Evolutionary conservation across 228 moss, liverwort and hornwort species (phyloP), one percentile per base, ranked within the genome.

Genomic region (Sphagnum magellanicum): DNA sequence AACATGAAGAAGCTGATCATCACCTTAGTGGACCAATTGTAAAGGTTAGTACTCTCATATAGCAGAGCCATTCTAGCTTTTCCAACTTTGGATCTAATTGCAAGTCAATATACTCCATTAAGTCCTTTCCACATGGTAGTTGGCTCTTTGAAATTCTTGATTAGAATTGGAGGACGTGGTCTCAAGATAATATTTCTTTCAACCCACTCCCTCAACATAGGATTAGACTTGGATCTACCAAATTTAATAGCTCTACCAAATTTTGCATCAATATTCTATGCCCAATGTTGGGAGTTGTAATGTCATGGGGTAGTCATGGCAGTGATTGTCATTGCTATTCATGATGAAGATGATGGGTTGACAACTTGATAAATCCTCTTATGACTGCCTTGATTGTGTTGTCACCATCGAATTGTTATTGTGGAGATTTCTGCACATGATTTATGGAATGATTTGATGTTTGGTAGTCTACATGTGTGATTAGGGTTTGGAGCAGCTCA

Each of bases 101-200:
- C 63, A 1, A 87, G 63, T 67, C 93, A 77, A 91, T 91, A 97
- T 0, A 83, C 46, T 3, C 79, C 87, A 62, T 97, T 91, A 0
- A 64, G 32, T 8, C 91, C 97, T 48, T 73, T 64, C 93, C 97
- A 97, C 5, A 87, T 91, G 0, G 93, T 91, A 6, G 97, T 81
- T 4, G 97, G 93, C 67, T 97, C 97, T 59, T 93, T 79, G 68
- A 97, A 90, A 50, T 90, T 78, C 4, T 64, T 59, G 15, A 71
- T 51, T 6, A 55, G 66, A 52, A 88, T 79, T 10, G 74, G 79
- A 0, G 65, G 50, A 3, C 91, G 93, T 9, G 79, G 82, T 0
- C 76, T 64, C 1, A 93, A 17, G 5, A 98, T 46, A 5, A 93
- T 93, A 68, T 97, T 98, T 8, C 60, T 77, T 0, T 69, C 17